Evolutionary conservation across 202 grass and related monocot species (phyloP), one percentile per base, ranked within the genome.

Genomic region (Cymbopogon flexuosus): DNA sequence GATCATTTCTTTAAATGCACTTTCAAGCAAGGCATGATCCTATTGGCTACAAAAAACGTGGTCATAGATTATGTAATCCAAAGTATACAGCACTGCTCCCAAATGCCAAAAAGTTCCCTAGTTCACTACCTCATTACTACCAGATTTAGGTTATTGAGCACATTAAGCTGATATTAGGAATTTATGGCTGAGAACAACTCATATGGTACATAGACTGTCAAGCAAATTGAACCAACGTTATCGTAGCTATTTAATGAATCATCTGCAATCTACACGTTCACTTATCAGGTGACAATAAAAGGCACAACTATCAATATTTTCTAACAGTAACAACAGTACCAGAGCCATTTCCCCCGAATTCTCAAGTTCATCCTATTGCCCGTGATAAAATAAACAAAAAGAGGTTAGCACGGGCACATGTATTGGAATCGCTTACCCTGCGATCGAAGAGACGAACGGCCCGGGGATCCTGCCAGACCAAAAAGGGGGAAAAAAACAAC

Each of bases 371-470:
- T 46, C 29, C 13, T 56, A 43, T 5, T 24, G 43, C 7, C 6
- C 42, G 35, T 18, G 56, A 65, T 52, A 9, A 70, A 70, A 21
- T 22, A 60, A 65, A 73, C 66, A 79, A 29, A 4, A 78, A 72
- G 16, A 2, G 21, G 41, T 6, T 33, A 3, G 5, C 56, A 58
- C 67, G 73, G 58, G 36, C 14, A 65, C 75, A 88, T 66, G 21
- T 74, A 83, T 19, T 33, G 43, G 12, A 72, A 76, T 4, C 65
- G 65, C 84, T 90, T 82, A 94, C 95, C 90, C 89, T 89, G 70
- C 95, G 90, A 68, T 97, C 88, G 56, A 97, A 97, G 51, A 94
- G 70, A 73, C 90, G 92, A 72, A 97, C 40, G 47, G 92, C 92
- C 83, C 95, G 84, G 36, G 76, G 12, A 86, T 97, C 92, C 92